A percentile compares a stretch with the other conserved stretches of the same genome.
Evolutionary conservation across 768 basidiomycete species (phyloP).

Genomic region (Naganishia vaughanmartiniae): DNA sequence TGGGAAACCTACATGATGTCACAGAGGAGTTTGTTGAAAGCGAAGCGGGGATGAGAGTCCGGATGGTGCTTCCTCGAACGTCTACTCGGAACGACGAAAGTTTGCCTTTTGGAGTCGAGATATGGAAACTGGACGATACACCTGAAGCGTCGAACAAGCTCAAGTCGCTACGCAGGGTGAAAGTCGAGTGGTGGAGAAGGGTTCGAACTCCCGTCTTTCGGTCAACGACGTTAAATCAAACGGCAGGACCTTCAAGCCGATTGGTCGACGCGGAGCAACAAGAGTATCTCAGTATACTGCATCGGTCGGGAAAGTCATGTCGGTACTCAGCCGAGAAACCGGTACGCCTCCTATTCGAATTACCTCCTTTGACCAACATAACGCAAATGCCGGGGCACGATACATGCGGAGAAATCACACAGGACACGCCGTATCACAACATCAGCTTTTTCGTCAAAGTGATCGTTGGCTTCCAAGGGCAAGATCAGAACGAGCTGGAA

Average conservation of each 20-base stretch:
- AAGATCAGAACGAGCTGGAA: neutral
- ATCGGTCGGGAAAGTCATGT: slow-evolving; percentile 85
- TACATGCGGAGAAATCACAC: slow-evolving; percentile 70
- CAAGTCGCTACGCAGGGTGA: slow-evolving; percentile 39
- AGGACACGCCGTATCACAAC: slow-evolving; percentile 76
- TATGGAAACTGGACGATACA: slow-evolving; percentile 24
- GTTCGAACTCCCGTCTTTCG: slow-evolving; percentile 27
- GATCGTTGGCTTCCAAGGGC: slow-evolving; percentile 55
- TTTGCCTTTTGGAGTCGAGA: slow-evolving; percentile 45
- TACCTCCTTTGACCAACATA: slow-evolving; percentile 57
- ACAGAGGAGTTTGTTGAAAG: slow-evolving; percentile 36
- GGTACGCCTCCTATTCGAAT: slow-evolving; percentile 73
- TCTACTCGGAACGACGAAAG: slow-evolving; percentile 38
- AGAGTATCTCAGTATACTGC: slow-evolving; percentile 57
- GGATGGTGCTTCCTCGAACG: slow-evolving; percentile 35
- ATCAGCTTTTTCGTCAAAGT: slow-evolving; percentile 74
- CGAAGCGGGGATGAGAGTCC: slow-evolving; percentile 37
- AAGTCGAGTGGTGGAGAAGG: slow-evolving; percentile 46
- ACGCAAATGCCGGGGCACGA: slow-evolving; percentile 56
- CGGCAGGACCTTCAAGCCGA: slow-evolving; percentile 19
- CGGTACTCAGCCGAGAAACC: slow-evolving; percentile 73
- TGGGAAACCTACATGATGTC: slow-evolving; percentile 30
- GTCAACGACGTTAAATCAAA: slow-evolving; percentile 5
- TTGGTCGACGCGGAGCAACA: slow-evolving; percentile 42
- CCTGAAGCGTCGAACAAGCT: slow-evolving; percentile 11